Conservation (phyloP, 2,329 filamentous ascomycete genomes). For the Cladosporium cucumerinum region DNA sequence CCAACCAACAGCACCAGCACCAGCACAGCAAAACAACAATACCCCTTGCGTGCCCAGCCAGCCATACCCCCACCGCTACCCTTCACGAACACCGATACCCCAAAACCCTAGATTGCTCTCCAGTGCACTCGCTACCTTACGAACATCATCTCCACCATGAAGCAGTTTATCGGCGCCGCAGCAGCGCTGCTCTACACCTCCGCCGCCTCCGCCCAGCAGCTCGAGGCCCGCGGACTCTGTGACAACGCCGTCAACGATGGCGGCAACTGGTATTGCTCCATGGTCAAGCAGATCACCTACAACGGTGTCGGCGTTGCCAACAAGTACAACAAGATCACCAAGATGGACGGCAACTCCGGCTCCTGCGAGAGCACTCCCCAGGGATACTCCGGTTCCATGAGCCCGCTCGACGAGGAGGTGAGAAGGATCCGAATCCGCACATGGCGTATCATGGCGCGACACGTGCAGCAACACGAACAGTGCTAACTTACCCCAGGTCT, state of each 20-base stretch:
- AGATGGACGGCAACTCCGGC: slow-evolving; percentile 56
- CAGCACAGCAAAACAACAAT: slow-evolving; percentile 1
- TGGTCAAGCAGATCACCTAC: slow-evolving; percentile 67
- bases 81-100: slow-evolving; percentile 12
- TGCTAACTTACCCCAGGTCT: slow-evolving; percentile 52
- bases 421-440: slow-evolving; percentile 27
- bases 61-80: not conserved
- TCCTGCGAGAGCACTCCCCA: slow-evolving; percentile 54
- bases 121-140: slow-evolving; percentile 14
- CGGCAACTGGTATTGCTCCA: slow-evolving; percentile 65
- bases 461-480: not conserved
- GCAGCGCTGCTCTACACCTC: slow-evolving; percentile 31
- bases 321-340: slow-evolving; percentile 61
- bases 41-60: slow-evolving; percentile 16
- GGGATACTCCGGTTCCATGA: slow-evolving; percentile 58
- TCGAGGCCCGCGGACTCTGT: slow-evolving; percentile 25
- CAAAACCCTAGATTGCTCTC: not conserved
- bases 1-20: not conserved
- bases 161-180: slow-evolving; percentile 30
- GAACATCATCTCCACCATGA: slow-evolving; percentile 27
- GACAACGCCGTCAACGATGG: slow-evolving; percentile 30
- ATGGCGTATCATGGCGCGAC: not conserved
- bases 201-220: slow-evolving; percentile 23
- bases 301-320: slow-evolving; percentile 44
- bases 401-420: slow-evolving; percentile 70